These are phyloP conservation scores for Hemisphaericaspora xylofermentans DNA, from an alignment of 1,139 yeast genomes.

Conservation along the genomic window DNA sequence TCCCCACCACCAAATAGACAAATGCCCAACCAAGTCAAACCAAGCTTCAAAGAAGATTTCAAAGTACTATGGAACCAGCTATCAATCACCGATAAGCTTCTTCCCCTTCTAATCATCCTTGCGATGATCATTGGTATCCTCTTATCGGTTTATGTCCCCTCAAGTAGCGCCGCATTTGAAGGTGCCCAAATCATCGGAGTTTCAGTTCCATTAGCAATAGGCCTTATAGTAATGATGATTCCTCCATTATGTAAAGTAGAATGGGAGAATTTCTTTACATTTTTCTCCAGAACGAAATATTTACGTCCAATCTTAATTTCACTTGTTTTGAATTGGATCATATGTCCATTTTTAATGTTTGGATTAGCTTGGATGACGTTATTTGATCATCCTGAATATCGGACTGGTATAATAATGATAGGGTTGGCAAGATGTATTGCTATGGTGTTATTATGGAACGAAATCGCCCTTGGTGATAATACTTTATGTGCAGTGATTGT, in stretches of 20 bases:
- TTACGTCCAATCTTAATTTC: conserved; percentile 39
- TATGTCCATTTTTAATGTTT: conserved; percentile 59
- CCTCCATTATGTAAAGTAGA: conserved; percentile 57
- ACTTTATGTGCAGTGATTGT: conserved; percentile 55
- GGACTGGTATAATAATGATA: conserved; percentile 57
- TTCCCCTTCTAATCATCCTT: conserved; percentile 29
- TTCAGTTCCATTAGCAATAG: conserved; percentile 50
- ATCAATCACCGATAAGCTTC: conserved; percentile 25
- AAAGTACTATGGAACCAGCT: conserved; percentile 8
- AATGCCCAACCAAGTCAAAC: neutral
- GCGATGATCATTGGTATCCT: conserved; percentile 31
- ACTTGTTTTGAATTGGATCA: conserved; percentile 51
- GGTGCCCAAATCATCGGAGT: conserved; percentile 29
- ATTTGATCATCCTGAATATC: conserved; percentile 48
- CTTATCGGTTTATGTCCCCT: conserved; percentile 33
- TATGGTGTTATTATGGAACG: conserved; percentile 64
- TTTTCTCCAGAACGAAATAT: conserved; percentile 21
- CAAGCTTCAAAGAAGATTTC: conserved; percentile 6
- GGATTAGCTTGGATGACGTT: conserved; percentile 56
- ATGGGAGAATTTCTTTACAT: conserved; percentile 38
- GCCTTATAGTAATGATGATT: conserved; percentile 57
- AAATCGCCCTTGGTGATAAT: conserved; percentile 53
- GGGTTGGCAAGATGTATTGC: conserved; percentile 65
- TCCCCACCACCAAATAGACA: neutral
- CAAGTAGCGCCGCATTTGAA: conserved; percentile 28